Conservation (phyloP, 164 flowering plant genomes). For the Litsea cubeba region DNA sequence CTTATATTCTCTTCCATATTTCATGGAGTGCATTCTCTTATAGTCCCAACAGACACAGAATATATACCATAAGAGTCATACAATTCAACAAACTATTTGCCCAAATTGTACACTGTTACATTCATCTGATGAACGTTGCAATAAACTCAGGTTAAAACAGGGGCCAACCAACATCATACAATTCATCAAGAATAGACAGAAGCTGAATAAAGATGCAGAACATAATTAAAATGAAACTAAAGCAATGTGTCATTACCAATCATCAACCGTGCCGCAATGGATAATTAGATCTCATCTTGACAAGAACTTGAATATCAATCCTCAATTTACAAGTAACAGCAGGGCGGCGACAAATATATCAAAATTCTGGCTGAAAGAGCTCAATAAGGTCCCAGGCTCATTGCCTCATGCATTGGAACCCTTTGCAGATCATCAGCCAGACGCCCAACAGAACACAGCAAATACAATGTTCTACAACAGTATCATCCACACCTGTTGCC, state of each 20-base stretch:
- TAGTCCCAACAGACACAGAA: background rate
- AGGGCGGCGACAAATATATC: background rate
- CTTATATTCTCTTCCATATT: background rate
- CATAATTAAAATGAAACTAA: too few relatives aligned
- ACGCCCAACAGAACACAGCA: slow-evolving; percentile 49
- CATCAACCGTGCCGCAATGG: background rate
- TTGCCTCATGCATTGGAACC: slow-evolving; percentile 39
- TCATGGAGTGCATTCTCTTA: background rate
- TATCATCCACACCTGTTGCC: slow-evolving; percentile 57
- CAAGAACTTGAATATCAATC: too few relatives aligned
- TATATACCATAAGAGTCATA: too few relatives aligned
- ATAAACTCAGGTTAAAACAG: background rate
- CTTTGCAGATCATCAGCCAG: slow-evolving; percentile 64
- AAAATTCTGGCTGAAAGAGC: too few relatives aligned
- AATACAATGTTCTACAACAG: slow-evolving; percentile 58
- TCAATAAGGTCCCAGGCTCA: slow-evolving; percentile 5
- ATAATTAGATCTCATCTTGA: background rate
- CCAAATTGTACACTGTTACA: background rate
- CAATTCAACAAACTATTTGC: background rate
- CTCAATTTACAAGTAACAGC: background rate
- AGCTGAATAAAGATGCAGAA: too few relatives aligned
- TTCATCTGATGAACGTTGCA: background rate
- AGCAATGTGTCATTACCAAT: background rate
- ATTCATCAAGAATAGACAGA: background rate
- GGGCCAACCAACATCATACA: background rate